Percentiles rank a stretch among this genome's conserved stretches.
These are phyloP conservation scores for Zarea fungicola DNA, from an alignment of 2,329 filamentous ascomycete genomes.

Conservation along the genomic window DNA sequence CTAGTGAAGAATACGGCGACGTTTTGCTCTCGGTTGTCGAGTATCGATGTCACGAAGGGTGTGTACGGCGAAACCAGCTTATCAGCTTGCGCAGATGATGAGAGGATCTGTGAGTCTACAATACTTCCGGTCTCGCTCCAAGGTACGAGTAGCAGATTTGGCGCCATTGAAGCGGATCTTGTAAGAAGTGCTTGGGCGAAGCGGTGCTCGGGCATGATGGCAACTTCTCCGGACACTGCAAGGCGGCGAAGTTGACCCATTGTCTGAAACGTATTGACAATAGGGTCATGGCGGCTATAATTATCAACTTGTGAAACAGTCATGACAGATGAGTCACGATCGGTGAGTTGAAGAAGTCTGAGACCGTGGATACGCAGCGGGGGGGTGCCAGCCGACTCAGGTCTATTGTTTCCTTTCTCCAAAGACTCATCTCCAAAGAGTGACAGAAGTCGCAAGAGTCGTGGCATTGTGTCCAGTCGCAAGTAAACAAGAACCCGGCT, in stretches of 20 bases:
- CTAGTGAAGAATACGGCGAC: constrained; percentile 73
- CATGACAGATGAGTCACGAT: constrained; percentile 94
- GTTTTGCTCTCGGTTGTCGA: constrained; percentile 60
- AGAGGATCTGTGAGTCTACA: constrained; percentile 53
- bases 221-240: constrained; percentile 73
- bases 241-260: constrained; percentile 82
- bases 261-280: constrained; percentile 86
- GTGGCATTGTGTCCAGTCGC: constrained; percentile 77
- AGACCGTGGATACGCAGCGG: constrained; percentile 72
- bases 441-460: constrained; percentile 75
- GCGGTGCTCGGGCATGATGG: constrained; percentile 69
- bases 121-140: constrained; percentile 83
- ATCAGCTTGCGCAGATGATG: constrained; percentile 26
- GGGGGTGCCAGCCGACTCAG: constrained; percentile 16
- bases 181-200: constrained; percentile 73
- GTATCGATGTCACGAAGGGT: constrained; percentile 64
- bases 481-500: constrained; percentile 68
- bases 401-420: constrained; percentile 14
- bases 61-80: constrained; percentile 53
- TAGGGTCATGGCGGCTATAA: constrained; percentile 66
- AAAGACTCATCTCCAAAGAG: constrained; percentile 55
- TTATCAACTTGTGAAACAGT: constrained; percentile 80
- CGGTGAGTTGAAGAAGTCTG: constrained; percentile 81
- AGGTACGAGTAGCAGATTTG: constrained; percentile 75
- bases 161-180: constrained; percentile 63